Evolutionary conservation across 1,139 yeast genomes (phyloP), one percentile per base, ranked within the genome.

Genomic region (Protomyces gravidus): DNA sequence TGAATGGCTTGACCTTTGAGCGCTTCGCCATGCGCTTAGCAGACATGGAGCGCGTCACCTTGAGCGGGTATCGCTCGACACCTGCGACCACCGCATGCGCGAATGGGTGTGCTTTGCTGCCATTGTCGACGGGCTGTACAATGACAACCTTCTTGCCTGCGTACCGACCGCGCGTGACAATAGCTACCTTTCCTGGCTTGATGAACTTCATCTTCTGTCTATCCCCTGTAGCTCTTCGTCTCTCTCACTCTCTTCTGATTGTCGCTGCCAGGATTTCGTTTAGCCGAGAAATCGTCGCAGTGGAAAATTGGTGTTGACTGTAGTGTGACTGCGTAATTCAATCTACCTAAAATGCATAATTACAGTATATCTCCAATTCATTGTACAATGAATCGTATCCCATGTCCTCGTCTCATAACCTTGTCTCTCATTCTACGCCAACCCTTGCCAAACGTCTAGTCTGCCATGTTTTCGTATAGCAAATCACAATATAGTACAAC

Each of bases 91-190:
- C 84, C 77, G 98, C 98, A 76, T 94, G 98, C 77, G 97, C 96
- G 86, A 90, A 94, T 75, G 95, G 95, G 84, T 92, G 97, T 68
- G 95, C 77, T 83, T 92, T 94, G 82, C 97, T 84, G 77, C 99
- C 99, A 75, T 92, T 97, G 76, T 94, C 98, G 78, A 88, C 95
- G 73, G 97, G 94, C 81, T 89, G 89, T 77, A 94, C 92, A 78
- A 94, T 89, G 78, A 94, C 98, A 71, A 94, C 98, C 87, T 94
- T 94, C 89, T 90, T 92, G 84, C 99, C 99, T 78, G 99, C 99
- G 88, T 84, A 92, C 84, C 98, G 94, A 77, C 99, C 99, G 80
- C 97, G 94, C 80, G 92, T 96, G 78, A 92, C 90, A 81, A 92
- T 90, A 82, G 98, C 97, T 36, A 60, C 62, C 62, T 60, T 60